These are phyloP conservation scores for Populus tremula DNA, from an alignment of 345 rosid genomes.

Conservation along the genomic window DNA sequence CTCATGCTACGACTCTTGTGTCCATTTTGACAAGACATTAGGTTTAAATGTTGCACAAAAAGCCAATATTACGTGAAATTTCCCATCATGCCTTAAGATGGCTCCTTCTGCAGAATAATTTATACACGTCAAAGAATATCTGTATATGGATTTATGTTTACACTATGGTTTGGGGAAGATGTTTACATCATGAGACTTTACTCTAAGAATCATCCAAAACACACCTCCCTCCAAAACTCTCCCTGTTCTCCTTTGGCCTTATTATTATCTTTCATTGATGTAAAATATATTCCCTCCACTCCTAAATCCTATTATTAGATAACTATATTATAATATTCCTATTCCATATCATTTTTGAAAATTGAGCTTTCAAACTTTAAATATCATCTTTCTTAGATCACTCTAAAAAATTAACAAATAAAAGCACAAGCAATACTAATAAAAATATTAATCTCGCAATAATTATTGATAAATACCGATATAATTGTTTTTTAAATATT, in stretches of 20 bases:
- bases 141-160: not conserved
- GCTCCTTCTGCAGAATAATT: not conserved
- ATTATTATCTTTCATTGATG: not conserved
- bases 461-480: fast-evolving
- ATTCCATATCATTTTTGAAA: too few relatives aligned
- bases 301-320: too few relatives aligned
- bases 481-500: too few relatives aligned
- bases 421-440: fast-evolving
- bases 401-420: too few relatives aligned
- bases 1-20: not conserved
- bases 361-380: too few relatives aligned
- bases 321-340: too few relatives aligned
- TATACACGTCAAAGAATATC: not conserved
- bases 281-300: too few relatives aligned
- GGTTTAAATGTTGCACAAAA: slow-evolving; percentile 4
- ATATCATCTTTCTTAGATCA: too few relatives aligned
- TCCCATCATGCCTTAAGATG: slow-evolving; percentile 18
- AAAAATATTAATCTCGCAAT: too few relatives aligned
- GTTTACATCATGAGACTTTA: not conserved
- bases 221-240: not conserved
- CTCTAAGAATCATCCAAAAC: not conserved
- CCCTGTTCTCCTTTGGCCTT: not conserved
- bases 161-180: not conserved
- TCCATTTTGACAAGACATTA: slow-evolving; percentile 6
- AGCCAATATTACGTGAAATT: slow-evolving; percentile 16